Conservation (phyloP, 305 asterid genomes). For the Fraxinus sp. region DNA sequence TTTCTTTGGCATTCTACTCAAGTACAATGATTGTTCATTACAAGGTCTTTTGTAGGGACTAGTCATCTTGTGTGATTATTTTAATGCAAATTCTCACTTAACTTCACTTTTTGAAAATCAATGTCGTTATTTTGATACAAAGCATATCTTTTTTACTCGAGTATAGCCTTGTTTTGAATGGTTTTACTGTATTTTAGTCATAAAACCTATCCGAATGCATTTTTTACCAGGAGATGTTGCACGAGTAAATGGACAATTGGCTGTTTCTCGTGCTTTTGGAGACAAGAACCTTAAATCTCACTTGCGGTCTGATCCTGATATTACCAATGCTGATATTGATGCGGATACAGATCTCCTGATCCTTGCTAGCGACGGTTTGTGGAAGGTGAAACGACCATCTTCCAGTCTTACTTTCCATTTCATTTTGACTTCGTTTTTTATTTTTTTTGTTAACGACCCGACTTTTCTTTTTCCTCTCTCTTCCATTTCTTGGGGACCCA, state of each 20-base stretch:
- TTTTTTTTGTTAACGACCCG: background rate
- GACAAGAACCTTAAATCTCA: constrained; percentile 88
- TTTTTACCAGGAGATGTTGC: constrained; percentile 82
- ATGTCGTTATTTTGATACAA: background rate
- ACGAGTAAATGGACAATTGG: constrained; percentile 88
- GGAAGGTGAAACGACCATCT: constrained; percentile 64
- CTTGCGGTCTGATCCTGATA: constrained; percentile 81
- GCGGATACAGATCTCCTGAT: constrained; percentile 69
- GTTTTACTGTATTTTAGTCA: background rate
- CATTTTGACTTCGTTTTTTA: background rate
- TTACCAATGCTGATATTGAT: constrained; percentile 54
- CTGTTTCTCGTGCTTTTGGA: constrained; percentile 96
- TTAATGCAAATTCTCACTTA: background rate
- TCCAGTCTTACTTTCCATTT: background rate
- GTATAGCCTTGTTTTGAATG: background rate
- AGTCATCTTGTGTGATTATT: background rate
- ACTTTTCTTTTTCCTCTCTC: background rate
- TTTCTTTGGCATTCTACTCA: background rate
- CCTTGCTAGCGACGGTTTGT: constrained; percentile 94
- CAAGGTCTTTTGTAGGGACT: background rate
- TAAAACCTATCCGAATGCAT: constrained; percentile 1
- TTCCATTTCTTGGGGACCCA: background rate
- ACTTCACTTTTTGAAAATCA: background rate
- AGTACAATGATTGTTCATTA: background rate
- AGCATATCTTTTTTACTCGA: background rate